Evolutionary conservation across 129 eudicot genomes (phyloP).

Genomic region (Calendula officinalis): DNA sequence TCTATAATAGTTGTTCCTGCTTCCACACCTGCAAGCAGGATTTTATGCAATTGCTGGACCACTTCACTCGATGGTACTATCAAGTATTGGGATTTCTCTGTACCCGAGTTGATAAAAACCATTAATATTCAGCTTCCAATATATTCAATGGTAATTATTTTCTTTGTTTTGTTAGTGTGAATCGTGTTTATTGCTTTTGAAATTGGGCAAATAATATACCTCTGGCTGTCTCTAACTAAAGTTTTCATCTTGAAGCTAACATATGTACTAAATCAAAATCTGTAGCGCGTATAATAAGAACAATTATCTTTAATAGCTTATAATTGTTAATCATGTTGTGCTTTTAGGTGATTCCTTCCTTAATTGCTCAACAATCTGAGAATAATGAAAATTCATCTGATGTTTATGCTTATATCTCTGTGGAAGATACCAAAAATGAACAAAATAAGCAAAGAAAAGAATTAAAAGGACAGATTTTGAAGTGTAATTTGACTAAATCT

Average conservation of each 20-base stretch:
- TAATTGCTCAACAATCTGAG: constrained; percentile 28
- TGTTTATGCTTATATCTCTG: constrained; percentile 61
- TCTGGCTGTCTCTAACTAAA: too few relatives aligned
- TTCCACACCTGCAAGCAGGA: constrained; percentile 44
- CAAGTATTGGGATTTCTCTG: constrained; percentile 80
- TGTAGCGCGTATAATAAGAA: too few relatives aligned
- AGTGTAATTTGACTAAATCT: constrained; percentile 69
- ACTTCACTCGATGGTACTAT: constrained; percentile 90
- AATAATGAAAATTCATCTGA: constrained; percentile 36
- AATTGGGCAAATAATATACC: too few relatives aligned
- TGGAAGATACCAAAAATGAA: constrained; percentile 30
- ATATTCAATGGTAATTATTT: constrained; percentile 61
- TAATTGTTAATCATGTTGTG: constrained; percentile 7
- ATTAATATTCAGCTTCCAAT: constrained; percentile 54
- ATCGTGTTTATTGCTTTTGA: not conserved
- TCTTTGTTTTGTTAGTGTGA: not conserved
- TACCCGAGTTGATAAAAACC: constrained; percentile 61
- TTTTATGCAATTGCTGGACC: constrained; percentile 81
- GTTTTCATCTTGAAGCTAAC: too few relatives aligned
- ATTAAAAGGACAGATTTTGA: constrained; percentile 43
- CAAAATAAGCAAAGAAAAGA: constrained; percentile 33
- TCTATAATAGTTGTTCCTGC: constrained; percentile 81
- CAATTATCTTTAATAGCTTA: not conserved
- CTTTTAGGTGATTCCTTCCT: constrained; percentile 65
- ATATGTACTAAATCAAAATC: too few relatives aligned